phyloP scores from a whole-genome alignment of 106 monocot species.

The Apostasia shenzhenica region DNA sequence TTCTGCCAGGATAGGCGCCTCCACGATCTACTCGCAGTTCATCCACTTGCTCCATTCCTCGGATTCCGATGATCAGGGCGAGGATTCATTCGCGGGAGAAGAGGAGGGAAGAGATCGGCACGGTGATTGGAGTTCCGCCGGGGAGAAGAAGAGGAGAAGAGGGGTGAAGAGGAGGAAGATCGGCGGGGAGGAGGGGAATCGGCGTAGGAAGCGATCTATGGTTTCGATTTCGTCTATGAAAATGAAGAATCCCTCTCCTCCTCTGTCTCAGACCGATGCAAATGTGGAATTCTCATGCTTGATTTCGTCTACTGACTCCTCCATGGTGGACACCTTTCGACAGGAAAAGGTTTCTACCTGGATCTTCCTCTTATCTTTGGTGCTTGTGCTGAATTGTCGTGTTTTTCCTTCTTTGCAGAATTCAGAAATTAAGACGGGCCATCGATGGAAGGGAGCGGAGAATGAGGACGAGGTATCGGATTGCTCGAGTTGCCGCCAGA shows the following conservation, averaged over 20 bases:
- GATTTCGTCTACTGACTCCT: background rate
- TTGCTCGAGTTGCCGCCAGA: background rate
- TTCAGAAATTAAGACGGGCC: background rate
- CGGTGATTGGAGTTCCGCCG: conserved; percentile 3
- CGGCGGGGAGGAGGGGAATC: background rate
- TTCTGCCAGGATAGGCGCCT: no score
- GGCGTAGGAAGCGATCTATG: background rate
- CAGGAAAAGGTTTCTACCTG: background rate
- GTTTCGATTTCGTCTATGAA: background rate
- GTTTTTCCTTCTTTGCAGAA: background rate
- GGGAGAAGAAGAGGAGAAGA: background rate
- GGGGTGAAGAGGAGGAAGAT: background rate
- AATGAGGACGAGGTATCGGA: background rate
- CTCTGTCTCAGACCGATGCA: background rate
- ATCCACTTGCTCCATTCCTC: background rate
- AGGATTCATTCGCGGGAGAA: background rate
- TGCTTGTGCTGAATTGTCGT: background rate
- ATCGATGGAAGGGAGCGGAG: background rate
- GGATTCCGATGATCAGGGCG: background rate
- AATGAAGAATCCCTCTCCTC: background rate
- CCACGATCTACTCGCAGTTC: no score
- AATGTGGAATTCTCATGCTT: background rate
- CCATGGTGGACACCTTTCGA: background rate
- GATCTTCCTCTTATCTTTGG: background rate
- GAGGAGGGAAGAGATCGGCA: background rate